A percentile compares a stretch with the other conserved stretches of the same genome.
Evolutionary conservation across 257 asterid species (phyloP).

Genomic region (Solanum rostratum): DNA sequence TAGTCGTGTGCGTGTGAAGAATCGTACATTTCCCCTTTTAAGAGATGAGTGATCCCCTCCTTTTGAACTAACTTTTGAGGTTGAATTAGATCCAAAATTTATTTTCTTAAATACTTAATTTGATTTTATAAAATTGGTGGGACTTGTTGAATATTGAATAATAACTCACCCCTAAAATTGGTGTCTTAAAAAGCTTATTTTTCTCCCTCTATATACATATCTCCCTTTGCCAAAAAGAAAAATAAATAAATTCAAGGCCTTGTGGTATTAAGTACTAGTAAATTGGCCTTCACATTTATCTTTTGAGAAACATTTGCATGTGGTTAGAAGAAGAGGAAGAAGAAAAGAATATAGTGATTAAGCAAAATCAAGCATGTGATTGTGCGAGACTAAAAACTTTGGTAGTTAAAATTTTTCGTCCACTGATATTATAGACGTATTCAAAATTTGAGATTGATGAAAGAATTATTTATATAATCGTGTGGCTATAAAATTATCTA

Average conservation of each 20-base stretch:
- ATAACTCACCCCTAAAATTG: too few relatives aligned
- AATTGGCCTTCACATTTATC: neutral
- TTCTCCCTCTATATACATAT: too few relatives aligned
- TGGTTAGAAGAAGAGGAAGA: neutral
- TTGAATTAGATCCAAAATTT: too few relatives aligned
- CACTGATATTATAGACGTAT: accelerated
- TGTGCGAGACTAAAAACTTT: neutral
- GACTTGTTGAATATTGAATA: too few relatives aligned
- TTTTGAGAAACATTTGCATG: neutral
- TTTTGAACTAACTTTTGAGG: too few relatives aligned
- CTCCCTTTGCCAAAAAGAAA: too few relatives aligned
- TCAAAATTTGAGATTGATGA: accelerated
- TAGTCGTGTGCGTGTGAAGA: too few relatives aligned
- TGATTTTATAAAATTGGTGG: too few relatives aligned
- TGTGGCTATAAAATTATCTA: neutral
- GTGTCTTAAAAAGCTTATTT: too few relatives aligned
- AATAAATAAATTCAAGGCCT: neutral
- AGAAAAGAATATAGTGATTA: neutral
- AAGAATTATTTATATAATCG: neutral
- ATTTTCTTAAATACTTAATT: too few relatives aligned
- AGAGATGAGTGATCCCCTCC: too few relatives aligned
- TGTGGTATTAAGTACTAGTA: neutral
- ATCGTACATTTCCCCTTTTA: too few relatives aligned
- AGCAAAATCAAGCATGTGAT: neutral
- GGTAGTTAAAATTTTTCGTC: neutral